Conservation (phyloP, 306 rosid species). For the Begonia masoniana region DNA sequence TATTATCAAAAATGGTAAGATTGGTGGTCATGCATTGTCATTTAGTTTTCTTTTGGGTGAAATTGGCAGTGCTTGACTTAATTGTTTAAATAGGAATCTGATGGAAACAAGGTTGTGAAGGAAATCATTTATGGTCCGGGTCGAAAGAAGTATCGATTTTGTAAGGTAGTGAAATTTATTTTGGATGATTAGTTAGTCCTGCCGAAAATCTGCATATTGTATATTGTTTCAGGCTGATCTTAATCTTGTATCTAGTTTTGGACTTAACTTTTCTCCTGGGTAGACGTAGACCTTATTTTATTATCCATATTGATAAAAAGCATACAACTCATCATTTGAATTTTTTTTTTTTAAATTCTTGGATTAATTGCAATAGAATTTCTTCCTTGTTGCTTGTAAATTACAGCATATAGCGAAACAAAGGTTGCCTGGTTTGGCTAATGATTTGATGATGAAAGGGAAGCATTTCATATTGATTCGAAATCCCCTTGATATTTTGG, state of each 20-base stretch:
- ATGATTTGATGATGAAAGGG: slow-evolving; percentile 56
- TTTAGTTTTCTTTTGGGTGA: not conserved
- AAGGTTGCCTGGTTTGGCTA: slow-evolving; percentile 39
- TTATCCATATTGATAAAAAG: too few species aligned
- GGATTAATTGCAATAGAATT: not conserved
- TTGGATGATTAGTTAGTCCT: not conserved
- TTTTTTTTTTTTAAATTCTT: too few species aligned
- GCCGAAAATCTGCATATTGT: not conserved
- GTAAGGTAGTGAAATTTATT: slow-evolving; percentile 44
- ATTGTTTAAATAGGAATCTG: slow-evolving; percentile 39
- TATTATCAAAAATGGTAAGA: slow-evolving; percentile 51
- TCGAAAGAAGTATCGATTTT: slow-evolving; percentile 45
- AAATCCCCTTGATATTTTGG: slow-evolving; percentile 76
- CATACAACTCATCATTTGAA: too few species aligned
- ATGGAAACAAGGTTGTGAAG: slow-evolving; percentile 63
- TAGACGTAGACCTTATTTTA: too few species aligned
- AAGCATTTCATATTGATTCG: slow-evolving; percentile 68
- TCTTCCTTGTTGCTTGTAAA: not conserved
- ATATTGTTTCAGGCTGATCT: not conserved
- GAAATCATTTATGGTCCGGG: slow-evolving; percentile 55
- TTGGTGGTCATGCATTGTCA: not conserved
- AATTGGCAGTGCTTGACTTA: not conserved
- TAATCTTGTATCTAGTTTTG: not conserved
- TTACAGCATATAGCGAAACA: slow-evolving; percentile 74
- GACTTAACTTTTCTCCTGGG: not conserved